Evolutionary conservation across 768 basidiomycete genomes (phyloP).

Genomic region (Agaricus sinodeliciosus): DNA sequence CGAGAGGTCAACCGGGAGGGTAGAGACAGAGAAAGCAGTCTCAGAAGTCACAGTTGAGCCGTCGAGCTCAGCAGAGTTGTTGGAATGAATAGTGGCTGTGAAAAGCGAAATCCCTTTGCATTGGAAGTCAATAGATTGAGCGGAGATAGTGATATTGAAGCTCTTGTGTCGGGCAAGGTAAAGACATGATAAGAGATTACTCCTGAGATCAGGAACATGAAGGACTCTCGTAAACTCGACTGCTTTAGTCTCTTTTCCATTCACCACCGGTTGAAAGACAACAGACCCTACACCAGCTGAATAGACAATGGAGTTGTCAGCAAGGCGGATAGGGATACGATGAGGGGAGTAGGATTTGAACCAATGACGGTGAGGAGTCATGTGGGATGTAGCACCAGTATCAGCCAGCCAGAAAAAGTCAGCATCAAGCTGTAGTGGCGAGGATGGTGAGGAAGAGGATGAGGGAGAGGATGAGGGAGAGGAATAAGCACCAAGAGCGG

Average conservation of each 20-base stretch:
- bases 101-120: not conserved
- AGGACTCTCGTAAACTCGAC: slow-evolving; percentile 13
- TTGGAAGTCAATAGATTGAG: not conserved
- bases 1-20: not conserved
- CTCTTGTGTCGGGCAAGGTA: not conserved
- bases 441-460: too few relatives aligned
- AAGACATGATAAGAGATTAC: slow-evolving; percentile 13
- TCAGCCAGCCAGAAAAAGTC: too few relatives aligned
- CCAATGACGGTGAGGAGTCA: too few relatives aligned
- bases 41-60: not conserved
- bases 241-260: slow-evolving; percentile 1
- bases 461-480: too few relatives aligned
- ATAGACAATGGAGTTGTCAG: slow-evolving; percentile 12
- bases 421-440: too few relatives aligned
- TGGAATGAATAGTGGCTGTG: not conserved
- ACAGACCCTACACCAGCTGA: slow-evolving; percentile 9
- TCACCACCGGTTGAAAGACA: slow-evolving; percentile 8
- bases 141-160: slow-evolving; percentile 3
- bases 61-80: not conserved
- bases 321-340: slow-evolving; percentile 9
- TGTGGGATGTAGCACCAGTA: too few relatives aligned
- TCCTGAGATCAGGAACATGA: slow-evolving; percentile 12
- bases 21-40: not conserved
- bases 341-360: not conserved
- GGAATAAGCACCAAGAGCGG: too few relatives aligned